Base-by-base conservation (phyloP, 2,329 filamentous ascomycete species). In the Venturia carpophila region DNA sequence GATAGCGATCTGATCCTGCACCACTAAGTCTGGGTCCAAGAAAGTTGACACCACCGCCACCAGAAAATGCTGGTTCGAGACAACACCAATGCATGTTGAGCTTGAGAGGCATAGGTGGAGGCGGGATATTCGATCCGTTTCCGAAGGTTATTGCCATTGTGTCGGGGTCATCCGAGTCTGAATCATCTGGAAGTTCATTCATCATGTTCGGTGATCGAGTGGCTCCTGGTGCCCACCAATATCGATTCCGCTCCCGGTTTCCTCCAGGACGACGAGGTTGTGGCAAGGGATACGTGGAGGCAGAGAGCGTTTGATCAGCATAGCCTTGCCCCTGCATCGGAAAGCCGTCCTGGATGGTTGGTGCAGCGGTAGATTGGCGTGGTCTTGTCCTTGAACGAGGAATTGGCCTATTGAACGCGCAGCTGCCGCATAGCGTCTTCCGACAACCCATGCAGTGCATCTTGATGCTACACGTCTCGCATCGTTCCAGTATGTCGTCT, bases 381-480 rank as follows among this genome's bases (percentile, higher is more conserved):
- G 73, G 75, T 69, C 74, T 76, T 39, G 56, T 45, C 30, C 64
- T 71, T 67, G 78, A 75, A 68, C 77, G 68, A 70, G 76, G 75
- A 77, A 85, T 67, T 70, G 76, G 81, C 19, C 81, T 76, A 68
- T 84, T 82, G 71, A 83, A 84, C 6, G 83, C 82, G 71, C 83
- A 85, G 71, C 82, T 84, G 24, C 81, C 81, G 74, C 83, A 85
- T 2, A 85, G 78, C 1, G 82, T 85, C 73, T 83, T 84, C 62
- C 83, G 77, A 69, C 83, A 85, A 45, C 83, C 83, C 70, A 83
- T 80, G 69, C 83, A 85, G 70, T 85, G 83, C 83, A 85, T 85
- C 68, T 83, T 75, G 19, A 85, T 81, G 66, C 83, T 84, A 71
- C 83, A 85, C 66, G 84, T 83, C 71, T 85, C 83, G 69, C 83